Evolutionary conservation across 106 monocot species (phyloP).

Genomic region (Gastrodia elata): DNA sequence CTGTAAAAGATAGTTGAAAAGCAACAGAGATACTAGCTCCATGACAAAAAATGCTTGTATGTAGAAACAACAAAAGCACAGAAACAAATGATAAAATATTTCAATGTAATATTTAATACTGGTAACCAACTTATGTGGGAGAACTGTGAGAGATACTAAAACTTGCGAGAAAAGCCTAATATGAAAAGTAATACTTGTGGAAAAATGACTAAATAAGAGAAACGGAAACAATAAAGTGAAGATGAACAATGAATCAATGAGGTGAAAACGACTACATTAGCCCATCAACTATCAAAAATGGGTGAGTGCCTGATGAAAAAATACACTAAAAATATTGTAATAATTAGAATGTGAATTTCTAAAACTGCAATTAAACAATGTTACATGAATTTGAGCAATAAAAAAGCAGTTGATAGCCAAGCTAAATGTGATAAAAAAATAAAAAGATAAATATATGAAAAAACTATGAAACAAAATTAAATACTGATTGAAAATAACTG

Average conservation of each 20-base stretch:
- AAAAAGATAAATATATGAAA: neutral
- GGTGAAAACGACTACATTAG: neutral
- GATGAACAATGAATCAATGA: neutral
- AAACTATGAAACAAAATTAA: neutral
- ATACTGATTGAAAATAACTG: neutral
- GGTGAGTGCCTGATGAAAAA: neutral
- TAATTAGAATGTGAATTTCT: neutral
- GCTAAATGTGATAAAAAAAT: neutral
- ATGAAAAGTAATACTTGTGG: neutral
- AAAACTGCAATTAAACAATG: neutral
- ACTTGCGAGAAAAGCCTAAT: neutral
- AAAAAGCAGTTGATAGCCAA: neutral
- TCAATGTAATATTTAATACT: neutral
- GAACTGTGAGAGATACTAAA: neutral
- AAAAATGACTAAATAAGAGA: neutral
- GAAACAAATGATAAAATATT: neutral
- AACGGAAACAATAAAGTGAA: neutral
- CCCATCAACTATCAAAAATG: neutral
- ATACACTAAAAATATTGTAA: neutral
- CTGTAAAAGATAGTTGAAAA: neutral
- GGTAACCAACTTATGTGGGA: neutral
- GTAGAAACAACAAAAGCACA: neutral
- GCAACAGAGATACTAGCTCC: neutral
- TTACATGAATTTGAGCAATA: neutral
- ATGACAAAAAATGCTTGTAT: neutral